Evolutionary conservation across 805 yeast genomes (phyloP).

Genomic region (Candida ovalis): DNA sequence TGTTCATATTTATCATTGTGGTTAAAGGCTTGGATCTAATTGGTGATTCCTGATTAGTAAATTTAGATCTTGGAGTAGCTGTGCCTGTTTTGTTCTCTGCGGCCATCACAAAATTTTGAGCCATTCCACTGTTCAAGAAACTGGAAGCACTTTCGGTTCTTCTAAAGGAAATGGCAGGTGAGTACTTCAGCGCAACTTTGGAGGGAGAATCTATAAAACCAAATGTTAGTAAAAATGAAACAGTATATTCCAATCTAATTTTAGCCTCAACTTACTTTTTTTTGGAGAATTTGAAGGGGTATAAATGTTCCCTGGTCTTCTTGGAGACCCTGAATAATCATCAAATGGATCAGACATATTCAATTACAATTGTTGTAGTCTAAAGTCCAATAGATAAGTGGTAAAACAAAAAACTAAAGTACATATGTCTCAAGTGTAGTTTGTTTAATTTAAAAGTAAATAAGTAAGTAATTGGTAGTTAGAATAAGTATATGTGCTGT

Average conservation of each 20-base stretch:
- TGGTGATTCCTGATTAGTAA: conserved; percentile 71
- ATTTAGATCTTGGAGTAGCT: conserved; percentile 61
- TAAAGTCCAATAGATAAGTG: neutral
- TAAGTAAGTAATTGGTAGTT: too few species aligned
- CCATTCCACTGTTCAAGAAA: conserved; percentile 33
- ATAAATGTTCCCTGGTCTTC: conserved; percentile 28
- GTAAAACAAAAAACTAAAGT: neutral
- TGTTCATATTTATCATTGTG: conserved; percentile 43
- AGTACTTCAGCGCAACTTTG: conserved; percentile 36
- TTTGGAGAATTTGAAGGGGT: conserved; percentile 32
- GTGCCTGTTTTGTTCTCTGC: conserved; percentile 42
- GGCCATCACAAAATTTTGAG: conserved; percentile 34
- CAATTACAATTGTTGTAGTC: neutral
- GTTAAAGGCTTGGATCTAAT: conserved; percentile 50
- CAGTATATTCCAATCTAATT: too few species aligned
- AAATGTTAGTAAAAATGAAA: conserved; percentile 3
- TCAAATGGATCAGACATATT: conserved; percentile 25
- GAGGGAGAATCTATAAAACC: conserved; percentile 28
- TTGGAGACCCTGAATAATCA: conserved; percentile 26
- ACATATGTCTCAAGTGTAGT: too few species aligned
- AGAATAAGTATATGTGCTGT: neutral
- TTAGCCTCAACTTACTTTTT: conserved; percentile 23
- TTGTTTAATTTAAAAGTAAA: too few species aligned
- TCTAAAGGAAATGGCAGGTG: conserved; percentile 41
- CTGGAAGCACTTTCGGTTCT: conserved; percentile 25